Evolutionary conservation across 805 yeast genomes (phyloP), one percentile per base, ranked within the genome.

Genomic region (Candida qinlingensis): DNA sequence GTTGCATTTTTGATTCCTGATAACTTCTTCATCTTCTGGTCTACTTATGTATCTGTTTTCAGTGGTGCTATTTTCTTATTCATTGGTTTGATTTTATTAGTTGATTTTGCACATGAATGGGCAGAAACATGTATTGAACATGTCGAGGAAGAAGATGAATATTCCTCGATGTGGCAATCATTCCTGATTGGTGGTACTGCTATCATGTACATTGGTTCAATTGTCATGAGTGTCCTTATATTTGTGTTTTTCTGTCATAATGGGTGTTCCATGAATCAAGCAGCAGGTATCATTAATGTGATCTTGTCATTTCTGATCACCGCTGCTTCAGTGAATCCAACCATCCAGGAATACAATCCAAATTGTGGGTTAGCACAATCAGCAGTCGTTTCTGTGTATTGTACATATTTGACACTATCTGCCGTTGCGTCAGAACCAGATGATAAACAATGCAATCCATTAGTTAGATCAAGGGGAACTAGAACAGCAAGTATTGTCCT

Each of bases 71-170:
- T 90, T 5, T 94, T 94, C 68, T 78, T 92, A 36, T 82, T 94
- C 12, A 87, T 94, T 52, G 99, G 99, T 1, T 75, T 94, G 49
- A 85, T 95, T 11, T 72, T 94, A 44, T 71, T 94, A 43, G 97
- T 94, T 33, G 99, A 94, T 66, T 94, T 89, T 74, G 98, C 99
- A 4, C 98, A 94, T 67, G 92, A 92, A 57, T 94, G 97, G 97
- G 97, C 98, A 0, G 99, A 94, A 60, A 87, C 86, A 7, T 94
- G 99, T 65, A 76, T 94, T 46, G 90, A 85, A 55, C 87, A 89
- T 58, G 88, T 94, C 39, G 98, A 94, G 63, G 81, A 83, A 58
- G 92, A 86, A 49, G 86, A 81, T 41, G 81, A 79, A 47, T 57
- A 67, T 45, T 67, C 73, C 48, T 51, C 65, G 4, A 74, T 87